Base-by-base conservation (phyloP, 129 eudicot species). In the Lactuca sativa region DNA sequence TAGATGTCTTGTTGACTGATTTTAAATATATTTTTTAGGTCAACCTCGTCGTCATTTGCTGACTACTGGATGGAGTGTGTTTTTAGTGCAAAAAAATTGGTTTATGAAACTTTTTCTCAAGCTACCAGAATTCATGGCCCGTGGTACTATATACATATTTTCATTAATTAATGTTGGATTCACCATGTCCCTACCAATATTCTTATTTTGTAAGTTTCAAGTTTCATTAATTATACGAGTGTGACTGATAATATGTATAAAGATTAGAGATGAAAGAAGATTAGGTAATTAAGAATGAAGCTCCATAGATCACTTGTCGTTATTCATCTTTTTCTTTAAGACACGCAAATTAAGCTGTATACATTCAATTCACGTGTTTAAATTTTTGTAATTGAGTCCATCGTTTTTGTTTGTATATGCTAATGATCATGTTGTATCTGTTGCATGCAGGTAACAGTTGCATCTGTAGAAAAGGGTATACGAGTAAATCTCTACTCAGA, bases 391-490 rank as follows among this genome's bases (percentile, higher is more conserved):
- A 56, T 25, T 37, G 61, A 33, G 34, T 34, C 5, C 8, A 47
- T 40, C 2, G 9, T 55, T 55, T 4, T 55, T 33, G 36, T 56
- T n/a, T 71, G 38, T 59, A 11, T 17, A 56, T 6, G 10, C 2
- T 16, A 67, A 49, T n/a, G n/a, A n/a, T 31, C 38, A 59, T 59
- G 68, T 71, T 62, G 70, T n/a, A 15, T 67, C 56, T 62, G 16
- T 54, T 32, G 84, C 76, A 86, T n/a, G n/a, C n/a, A n/a, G 89
- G 95, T 95, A n/a, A 73, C 85, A 9, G 99, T 95, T 49, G 88
- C 90, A 84, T 78, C 93, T 83, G 86, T 87, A 80, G 96, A 90
- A 61, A 95, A 84, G 78, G 99, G 99, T 56, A 83, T 85, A 74
- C 78, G 84, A 33, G 95, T 95, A 62, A 87, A 80, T 59, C 70